Base-by-base conservation (phyloP, 768 basidiomycete genomes). In the Steccherinum ochraceum region DNA sequence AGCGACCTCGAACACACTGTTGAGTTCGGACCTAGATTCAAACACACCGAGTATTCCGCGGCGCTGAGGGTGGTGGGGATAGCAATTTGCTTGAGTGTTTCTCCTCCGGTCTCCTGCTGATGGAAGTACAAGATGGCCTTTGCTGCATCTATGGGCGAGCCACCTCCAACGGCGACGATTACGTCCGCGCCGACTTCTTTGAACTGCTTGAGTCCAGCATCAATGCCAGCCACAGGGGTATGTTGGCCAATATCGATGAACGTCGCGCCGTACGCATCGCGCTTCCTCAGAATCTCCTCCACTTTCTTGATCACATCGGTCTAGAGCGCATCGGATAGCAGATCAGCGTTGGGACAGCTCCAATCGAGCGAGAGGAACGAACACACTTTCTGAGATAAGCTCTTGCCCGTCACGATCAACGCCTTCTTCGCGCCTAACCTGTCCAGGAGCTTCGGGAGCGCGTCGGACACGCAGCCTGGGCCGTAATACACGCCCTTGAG, bases 1-100 rank as follows among this genome's bases (percentile, higher is more conserved):
- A 19, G 12, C 25, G 30, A 52, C 44, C 23, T n/a, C n/a, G n/a
- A n/a, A n/a, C n/a, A n/a, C n/a, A 39, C 13, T 23, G 30, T 26
- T 35, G 13, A n/a, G n/a, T n/a, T n/a, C n/a, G n/a, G n/a, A n/a
- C n/a, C n/a, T n/a, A n/a, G 20, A 45, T 20, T n/a, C 12, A 5
- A 12, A 60, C 75, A 49, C 52, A 84, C 85, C 27, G 75, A 76
- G 61, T 86, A 87, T 61, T 88, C 88, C 7, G 86, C 86, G 1
- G 86, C 86, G 57, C 85, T 88, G 27, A 91, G 69, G 3, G 88
- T 89, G 5, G 89, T 92, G 0, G 89, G 89, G 51, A 91, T 83
- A 13, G 89, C 84, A 46, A 92, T 86, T 57, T 89, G 87, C 18
- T 67, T 73, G 45, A 79, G 65, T 45, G 74, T 80, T 3, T 67